Evolutionary conservation across 495 filamentous ascomycete species (phyloP), one percentile per base, ranked within the genome.

Genomic region (Trypethelium eluteriae): DNA sequence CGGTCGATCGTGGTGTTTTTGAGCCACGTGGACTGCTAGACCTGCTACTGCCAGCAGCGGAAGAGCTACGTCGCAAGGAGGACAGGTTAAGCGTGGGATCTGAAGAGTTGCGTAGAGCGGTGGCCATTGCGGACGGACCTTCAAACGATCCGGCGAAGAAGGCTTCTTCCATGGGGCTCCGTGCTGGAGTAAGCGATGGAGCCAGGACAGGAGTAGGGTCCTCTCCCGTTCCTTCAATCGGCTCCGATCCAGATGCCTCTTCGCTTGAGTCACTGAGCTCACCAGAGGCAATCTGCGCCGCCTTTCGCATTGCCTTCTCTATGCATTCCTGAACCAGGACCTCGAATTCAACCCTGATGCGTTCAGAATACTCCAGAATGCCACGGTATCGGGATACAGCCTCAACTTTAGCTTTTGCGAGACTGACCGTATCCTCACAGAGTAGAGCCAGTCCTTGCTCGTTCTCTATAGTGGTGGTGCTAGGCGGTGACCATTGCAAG

Each of bases 331-430:
- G 89, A 38, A 98, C 94, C 59, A 96, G 80, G 35, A 93, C 83
- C 18, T 89, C 88, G 73, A 94, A 96, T 74, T 98, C 94, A 41
- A 95, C 82, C 2, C 95, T 90, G 73, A 98, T 97, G 9, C 94
- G 85, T 76, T 98, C 94, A 3, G 91, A 87, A 74, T 98, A 98
- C 76, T 98, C 95, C 53, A 98, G 87, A 65, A 97, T 96, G 70
- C 89, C 86, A 50, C 93, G 86, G 77, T 98, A 90, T 41, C 94
- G 91, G 68, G 93, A 82, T 12, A 96, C 88, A 34, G 95, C 89
- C 71, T 98, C 95, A 3, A 97, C 90, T 75, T 98, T 98, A 18
- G 89, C 83, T 71, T 84, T 88, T 18, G 92, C 86, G 32, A 92
- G 82, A 64, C 81, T 85, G 70, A 94, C 90, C 1, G 93, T 98